These are phyloP conservation scores for Diversispora epigaea DNA, from an alignment of 192 early-diverging fungal species.

Conservation along the genomic window DNA sequence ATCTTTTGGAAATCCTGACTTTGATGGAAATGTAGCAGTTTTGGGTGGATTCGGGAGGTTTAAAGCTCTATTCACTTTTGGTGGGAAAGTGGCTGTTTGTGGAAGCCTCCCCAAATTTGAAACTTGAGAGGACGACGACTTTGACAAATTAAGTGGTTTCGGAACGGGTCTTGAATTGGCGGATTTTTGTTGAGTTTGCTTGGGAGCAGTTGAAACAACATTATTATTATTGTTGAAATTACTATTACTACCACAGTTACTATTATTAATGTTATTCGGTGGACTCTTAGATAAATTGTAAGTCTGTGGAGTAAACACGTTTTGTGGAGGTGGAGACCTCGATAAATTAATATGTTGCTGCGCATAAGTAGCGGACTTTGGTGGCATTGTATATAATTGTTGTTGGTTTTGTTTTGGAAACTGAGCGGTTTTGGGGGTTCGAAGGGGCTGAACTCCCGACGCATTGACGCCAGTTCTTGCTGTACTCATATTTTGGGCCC, in stretches of 20 bases:
- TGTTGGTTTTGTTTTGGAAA: constrained; percentile 26
- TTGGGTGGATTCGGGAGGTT: constrained; percentile 32
- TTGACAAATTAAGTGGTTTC: constrained; percentile 33
- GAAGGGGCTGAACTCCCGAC: neutral
- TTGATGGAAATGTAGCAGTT: constrained; percentile 24
- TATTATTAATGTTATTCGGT: constrained; percentile 11
- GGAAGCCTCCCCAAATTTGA: constrained; percentile 22
- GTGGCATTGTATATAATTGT: constrained; percentile 6
- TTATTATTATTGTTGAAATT: neutral
- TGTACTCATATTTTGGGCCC: constrained; percentile 14
- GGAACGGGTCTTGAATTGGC: constrained; percentile 12
- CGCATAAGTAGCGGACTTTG: neutral
- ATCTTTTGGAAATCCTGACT: constrained; percentile 30
- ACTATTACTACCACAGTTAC: neutral
- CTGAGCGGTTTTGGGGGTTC: constrained; percentile 26
- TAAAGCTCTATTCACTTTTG: constrained; percentile 26
- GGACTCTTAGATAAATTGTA: constrained; percentile 20
- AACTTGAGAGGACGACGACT: constrained; percentile 15
- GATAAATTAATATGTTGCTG: constrained; percentile 23
- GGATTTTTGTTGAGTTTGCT: constrained; percentile 15
- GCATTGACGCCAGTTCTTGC: neutral
- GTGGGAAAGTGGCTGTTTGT: constrained; percentile 35
- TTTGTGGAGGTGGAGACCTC: constrained; percentile 14
- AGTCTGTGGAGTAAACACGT: constrained; percentile 3
- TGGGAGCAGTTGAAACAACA: neutral